Evolutionary conservation across 1,139 yeast genomes (phyloP), one percentile per base, ranked within the genome.

Genomic region (Kurtzmaniella quercitrusa): DNA sequence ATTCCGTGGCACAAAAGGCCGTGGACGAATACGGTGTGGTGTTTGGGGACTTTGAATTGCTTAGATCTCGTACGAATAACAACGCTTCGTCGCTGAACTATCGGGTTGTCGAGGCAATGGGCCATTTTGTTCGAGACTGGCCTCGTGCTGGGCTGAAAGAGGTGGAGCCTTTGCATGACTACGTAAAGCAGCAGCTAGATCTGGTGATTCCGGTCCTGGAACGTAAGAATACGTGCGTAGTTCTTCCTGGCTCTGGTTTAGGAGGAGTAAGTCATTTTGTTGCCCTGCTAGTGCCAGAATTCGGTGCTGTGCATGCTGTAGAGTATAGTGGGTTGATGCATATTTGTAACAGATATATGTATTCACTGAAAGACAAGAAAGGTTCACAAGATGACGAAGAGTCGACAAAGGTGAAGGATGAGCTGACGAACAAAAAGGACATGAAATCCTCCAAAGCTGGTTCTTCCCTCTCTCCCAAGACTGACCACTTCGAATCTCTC

Each of bases 71-170:
- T 43, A 39, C 46, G 6, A 41, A 49, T 23, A 52, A 49, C 38
- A 47, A 43, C 42, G 51, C 68, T 16, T 59, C 70, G 34, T 59
- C 63, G 24, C 65, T 73, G 27, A 75, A 77, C 49, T 78, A 73
- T 48, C 64, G 82, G 41, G 88, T 85, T 0, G 73, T 82, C 34
- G 96, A 89, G 57, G 69, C 87, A 3, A 54, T 89, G 41, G 81
- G 88, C 39, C 96, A 88, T 60, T 77, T 75, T 48, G 75, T 81
- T 5, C 68, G 96, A 41, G 96, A 89, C 58, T 89, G 94, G 93
- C 63, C 79, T 2, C 68, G 96, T 40, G 96, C 89, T 58, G 88
- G 94, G 93, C 63, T 79, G 2, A 50, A 50, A 1, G 56, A 59
- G 11, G 60, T 83, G 1, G 48, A 56, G 7, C 85, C 85, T 0